phyloP scores from a whole-genome alignment of 768 basidiomycete genomes.

The Serendipita sp. region DNA sequence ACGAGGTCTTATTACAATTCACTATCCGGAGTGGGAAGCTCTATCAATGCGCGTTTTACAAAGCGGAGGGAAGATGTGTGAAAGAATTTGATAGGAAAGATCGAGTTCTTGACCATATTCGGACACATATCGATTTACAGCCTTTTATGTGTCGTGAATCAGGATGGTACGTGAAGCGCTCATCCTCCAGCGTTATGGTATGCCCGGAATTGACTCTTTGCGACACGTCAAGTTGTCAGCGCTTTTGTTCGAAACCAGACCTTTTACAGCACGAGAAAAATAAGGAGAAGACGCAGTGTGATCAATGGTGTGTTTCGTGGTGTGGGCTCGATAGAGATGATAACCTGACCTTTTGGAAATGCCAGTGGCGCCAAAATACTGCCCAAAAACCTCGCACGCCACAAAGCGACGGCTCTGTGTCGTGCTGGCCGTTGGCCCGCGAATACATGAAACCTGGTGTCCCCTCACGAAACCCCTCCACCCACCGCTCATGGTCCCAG shows the following conservation, averaged over 20 bases:
- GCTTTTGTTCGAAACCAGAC: slow-evolving; percentile 5
- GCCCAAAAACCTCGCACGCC: slow-evolving; percentile 1
- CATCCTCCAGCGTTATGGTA: not conserved
- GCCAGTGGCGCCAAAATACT: slow-evolving; percentile 2
- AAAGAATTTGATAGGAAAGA: slow-evolving; percentile 5
- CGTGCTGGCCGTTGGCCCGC: not conserved
- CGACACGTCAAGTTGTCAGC: not conserved
- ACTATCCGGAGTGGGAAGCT: not conserved
- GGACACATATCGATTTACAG: not conserved
- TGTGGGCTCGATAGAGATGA: not conserved
- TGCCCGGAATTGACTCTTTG: not conserved
- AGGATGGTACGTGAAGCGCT: not conserved
- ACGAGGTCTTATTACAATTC: not conserved
- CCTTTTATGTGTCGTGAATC: not conserved
- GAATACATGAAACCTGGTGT: not conserved
- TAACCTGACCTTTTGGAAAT: not conserved
- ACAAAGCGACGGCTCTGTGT: not conserved
- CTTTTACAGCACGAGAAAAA: slow-evolving; percentile 6
- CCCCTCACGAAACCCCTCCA: not conserved
- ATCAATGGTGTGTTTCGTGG: not conserved
- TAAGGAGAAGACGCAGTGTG: slow-evolving; percentile 5
- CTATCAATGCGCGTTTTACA: not conserved
- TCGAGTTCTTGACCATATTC: slow-evolving; percentile 1
- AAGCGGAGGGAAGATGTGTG: not conserved
- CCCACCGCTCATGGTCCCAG: too few relatives aligned